Base-by-base conservation (phyloP, 2,329 filamentous ascomycete species). In the Ustilaginoidea virens region DNA sequence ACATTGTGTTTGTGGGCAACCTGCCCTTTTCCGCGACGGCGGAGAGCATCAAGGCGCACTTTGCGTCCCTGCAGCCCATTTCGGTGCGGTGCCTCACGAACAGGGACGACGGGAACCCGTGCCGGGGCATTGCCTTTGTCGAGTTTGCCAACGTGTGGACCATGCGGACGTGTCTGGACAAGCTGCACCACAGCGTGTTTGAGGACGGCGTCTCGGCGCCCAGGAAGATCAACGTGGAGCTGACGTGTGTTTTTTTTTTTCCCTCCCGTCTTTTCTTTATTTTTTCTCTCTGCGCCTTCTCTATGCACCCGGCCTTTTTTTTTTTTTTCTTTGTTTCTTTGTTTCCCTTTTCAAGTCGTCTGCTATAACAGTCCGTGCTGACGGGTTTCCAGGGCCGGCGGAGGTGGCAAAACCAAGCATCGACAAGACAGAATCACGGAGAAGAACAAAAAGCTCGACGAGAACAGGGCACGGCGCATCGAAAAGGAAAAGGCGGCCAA, bases 121-220 rank as follows among this genome's bases (percentile, higher is more conserved):
- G 71, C 45, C 77, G 77, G 40, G 81, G 83, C 20, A 78, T 80
- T 44, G 83, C 81, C 5, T 92, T 94, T 52, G 63, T 96, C 42
- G 87, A 96, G 53, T 96, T 94, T 48, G 74, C 74, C 38, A 68
- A 74, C 40, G 92, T 76, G 56, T 80, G 86, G 54, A 73, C 79
- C 48, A 92, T 93, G 83, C 80, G 92, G 63, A 90, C 82, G 18
- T 92, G 83, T 47, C 64, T 96, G 35, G 81, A 86, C 53, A 73
- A 83, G 38, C 87, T 87, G 56, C 86, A 96, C 56, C 86, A 94
- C 57, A 79, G 73, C 34, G 66, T 66, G 38, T 92, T 94, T 48
- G 53, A 62, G 48, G 61, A 74, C 53, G 58, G 61, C 37, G 36
- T 54, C 11, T 61, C 56, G 23, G 49, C 59, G 11, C 58, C 74